Evolutionary conservation across 2,329 filamentous ascomycete species (phyloP).

Genomic region (Alternaria brassicae): DNA sequence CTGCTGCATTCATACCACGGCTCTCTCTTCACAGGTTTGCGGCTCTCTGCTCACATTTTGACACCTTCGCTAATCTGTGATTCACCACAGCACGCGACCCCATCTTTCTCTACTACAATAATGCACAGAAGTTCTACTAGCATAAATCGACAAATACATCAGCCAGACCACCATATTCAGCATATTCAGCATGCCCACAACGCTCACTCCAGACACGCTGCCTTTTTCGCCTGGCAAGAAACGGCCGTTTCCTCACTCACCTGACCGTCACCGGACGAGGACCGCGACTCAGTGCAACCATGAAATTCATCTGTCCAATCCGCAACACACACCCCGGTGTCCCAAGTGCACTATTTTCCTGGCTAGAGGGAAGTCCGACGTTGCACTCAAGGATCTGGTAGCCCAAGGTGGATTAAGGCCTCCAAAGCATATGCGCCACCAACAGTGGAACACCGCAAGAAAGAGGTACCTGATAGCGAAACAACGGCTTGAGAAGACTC

Average conservation of each 20-base stretch:
- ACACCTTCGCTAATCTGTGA: conserved; percentile 15
- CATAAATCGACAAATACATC: conserved; percentile 17
- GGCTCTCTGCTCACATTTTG: conserved; percentile 5
- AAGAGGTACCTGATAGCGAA: conserved; percentile 23
- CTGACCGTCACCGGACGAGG: conserved; percentile 17
- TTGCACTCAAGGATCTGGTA: conserved; percentile 18
- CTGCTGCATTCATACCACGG: conserved; percentile 9
- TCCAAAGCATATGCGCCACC: conserved; percentile 20
- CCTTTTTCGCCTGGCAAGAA: conserved; percentile 4
- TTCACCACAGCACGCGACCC: conserved; percentile 23
- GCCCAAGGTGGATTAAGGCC: conserved; percentile 24
- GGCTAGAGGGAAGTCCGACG: conserved; percentile 25
- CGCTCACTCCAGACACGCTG: conserved; percentile 8
- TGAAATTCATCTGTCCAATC: conserved; percentile 28
- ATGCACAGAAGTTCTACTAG: conserved; percentile 20
- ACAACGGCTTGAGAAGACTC: conserved; percentile 17
- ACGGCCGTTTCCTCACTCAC: conserved; percentile 1
- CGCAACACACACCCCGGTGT: conserved; percentile 29
- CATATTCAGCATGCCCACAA: conserved; percentile 14
- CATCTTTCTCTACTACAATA: conserved; percentile 11
- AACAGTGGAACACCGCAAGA: conserved; percentile 30
- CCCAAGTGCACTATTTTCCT: conserved; percentile 20
- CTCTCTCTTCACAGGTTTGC: not conserved
- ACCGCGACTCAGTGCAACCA: conserved; percentile 34
- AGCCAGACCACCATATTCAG: conserved; percentile 9